Base-by-base conservation (phyloP, 352 stramenopile species). In the Salisapilia sapeloensis region DNA sequence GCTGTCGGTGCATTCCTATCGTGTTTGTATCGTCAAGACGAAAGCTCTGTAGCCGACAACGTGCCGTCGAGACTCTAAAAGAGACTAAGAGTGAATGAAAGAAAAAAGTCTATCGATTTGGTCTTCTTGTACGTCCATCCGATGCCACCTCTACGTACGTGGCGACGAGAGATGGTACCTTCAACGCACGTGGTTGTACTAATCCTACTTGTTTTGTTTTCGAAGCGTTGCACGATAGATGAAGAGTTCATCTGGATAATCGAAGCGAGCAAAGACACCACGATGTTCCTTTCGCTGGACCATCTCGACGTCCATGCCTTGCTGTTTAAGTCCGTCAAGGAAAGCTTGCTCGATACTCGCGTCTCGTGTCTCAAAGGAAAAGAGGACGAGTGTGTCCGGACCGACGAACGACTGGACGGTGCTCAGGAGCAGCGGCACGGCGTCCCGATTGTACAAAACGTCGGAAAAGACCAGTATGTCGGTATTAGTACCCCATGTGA, bases 1-100 rank as follows among this genome's bases (percentile, higher is more conserved):
- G 67, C 70, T 1, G 64, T 83, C 19, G 64, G 50, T 24, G 57
- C 50, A 9, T 86, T 77, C 49, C 52, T 86, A 3, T 46, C 58
- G 16, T 67, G 70, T 20, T 18, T 80, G 19, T 53, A 80, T n/a
- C 42, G 16, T 21, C 12, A 60, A 70, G 37, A 65, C 58, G 12
- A 75, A 62, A 27, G 18, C 33, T 4, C 21, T 33, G 22, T 31
- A 18, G 23, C n/a, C 24, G 16, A 30, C n/a, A 7, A 12, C 9
- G 9, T 15, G 26, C 26, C n/a, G n/a, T n/a, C n/a, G n/a, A n/a
- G n/a, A n/a, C n/a, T n/a, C n/a, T n/a, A n/a, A n/a, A n/a, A n/a
- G n/a, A n/a, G n/a, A n/a, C n/a, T n/a, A n/a, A n/a, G n/a, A n/a
- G n/a, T n/a, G n/a, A n/a, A n/a, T n/a, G n/a, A n/a, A n/a, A n/a